Conservation (phyloP, 371 early-diverging fungal species). For the Paraphysoderma sedebokerense region DNA sequence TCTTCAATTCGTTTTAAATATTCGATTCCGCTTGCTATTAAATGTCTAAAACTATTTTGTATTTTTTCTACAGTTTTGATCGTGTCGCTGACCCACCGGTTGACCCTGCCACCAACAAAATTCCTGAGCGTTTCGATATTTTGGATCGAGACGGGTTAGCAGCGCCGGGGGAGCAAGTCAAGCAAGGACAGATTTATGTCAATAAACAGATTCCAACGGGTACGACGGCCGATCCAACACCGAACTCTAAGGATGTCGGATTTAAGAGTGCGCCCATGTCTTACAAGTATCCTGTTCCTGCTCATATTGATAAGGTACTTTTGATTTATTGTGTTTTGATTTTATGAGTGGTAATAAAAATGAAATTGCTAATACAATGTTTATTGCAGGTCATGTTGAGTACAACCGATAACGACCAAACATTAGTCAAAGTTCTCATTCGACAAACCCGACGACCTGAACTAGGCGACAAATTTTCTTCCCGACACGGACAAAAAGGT, state of each 20-base stretch:
- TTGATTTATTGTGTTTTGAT: conserved; percentile 7
- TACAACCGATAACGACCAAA: conserved; percentile 84
- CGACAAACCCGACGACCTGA: conserved; percentile 96
- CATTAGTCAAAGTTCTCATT: conserved; percentile 84
- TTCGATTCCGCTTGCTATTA: no score
- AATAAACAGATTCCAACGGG: conserved; percentile 81
- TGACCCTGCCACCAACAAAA: conserved; percentile 15
- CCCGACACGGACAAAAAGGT: conserved; percentile 99
- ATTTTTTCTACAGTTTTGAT: conserved; percentile 50
- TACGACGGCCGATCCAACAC: conserved; percentile 33
- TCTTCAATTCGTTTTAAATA: background rate
- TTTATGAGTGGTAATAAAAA: conserved; percentile 7
- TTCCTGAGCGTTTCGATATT: conserved; percentile 34
- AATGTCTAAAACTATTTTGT: no score
- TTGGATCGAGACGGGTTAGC: conserved; percentile 82
- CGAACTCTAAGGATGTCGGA: conserved; percentile 17
- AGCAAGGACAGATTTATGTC: conserved; percentile 51
- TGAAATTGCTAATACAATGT: conserved; percentile 7
- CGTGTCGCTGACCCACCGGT: conserved; percentile 59
- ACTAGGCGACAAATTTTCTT: conserved; percentile 99
- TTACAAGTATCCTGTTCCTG: conserved; percentile 72
- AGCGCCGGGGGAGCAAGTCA: conserved; percentile 65
- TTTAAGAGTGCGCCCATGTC: conserved; percentile 61
- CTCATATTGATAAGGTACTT: conserved; percentile 57
- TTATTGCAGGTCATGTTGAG: conserved; percentile 68